Base-by-base conservation (phyloP, 1,284 basidiomycete genomes). In the Fereydounia khargensis region DNA sequence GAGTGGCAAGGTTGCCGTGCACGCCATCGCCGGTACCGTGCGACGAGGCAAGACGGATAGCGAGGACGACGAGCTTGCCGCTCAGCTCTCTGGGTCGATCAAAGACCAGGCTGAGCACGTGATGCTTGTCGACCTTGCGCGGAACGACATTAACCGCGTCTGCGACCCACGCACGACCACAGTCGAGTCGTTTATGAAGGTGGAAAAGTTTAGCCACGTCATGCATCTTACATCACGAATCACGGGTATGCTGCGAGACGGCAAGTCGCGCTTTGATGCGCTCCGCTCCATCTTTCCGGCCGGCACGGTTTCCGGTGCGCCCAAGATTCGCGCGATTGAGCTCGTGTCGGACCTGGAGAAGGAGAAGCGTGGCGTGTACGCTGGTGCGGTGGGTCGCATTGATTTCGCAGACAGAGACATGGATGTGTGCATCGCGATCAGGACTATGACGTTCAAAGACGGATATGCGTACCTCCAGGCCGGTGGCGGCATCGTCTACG, bases 241-340 rank as follows among this genome's bases (percentile, higher is more conserved):
- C 23, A 91, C 91, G 39, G 95, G 95, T 2, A 78, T 82, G 22
- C 79, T 99, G 43, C 84, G 95, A 27, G 83, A 86, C 32, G 91
- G 85, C 30, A 82, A 89, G 77, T 88, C 84, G 25, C 84, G 91
- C 62, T 98, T 97, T 73, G 95, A 98, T 76, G 95, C 95, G 0
- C 95, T 99, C 81, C 85, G 95, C 18, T 97, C 92, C 34, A 98
- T 99, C 67, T 98, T 99, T 81, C 95, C 95, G 0, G 94, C 95
- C 5, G 95, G 95, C 1, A 99, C 95, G 2, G 94, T 99, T n/a
- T 95, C 91, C 0, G 95, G 95, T 13, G 95, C 95, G 22, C 95
- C 95, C 1, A 99, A 99, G 79, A 91, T 99, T 78, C 94, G 95
- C 75, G 95, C 95, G 1, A 91, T 99, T 64, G 91, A 98, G 76